phyloP scores from a whole-genome alignment of 768 basidiomycete genomes.

The Boletus barrowsii region DNA sequence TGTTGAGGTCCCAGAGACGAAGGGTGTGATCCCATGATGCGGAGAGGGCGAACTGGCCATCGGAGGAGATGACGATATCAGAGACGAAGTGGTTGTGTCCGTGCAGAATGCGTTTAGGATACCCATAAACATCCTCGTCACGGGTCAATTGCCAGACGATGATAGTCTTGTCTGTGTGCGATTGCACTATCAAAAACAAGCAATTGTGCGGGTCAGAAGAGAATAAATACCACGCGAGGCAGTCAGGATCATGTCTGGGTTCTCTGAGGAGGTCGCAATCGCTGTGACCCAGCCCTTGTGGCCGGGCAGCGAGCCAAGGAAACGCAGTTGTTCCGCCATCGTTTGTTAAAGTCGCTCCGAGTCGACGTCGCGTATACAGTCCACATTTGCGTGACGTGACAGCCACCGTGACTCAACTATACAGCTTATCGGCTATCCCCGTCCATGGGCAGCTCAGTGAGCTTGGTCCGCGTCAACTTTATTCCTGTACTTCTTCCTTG shows the following conservation, averaged over 20 bases:
- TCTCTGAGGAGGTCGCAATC: constrained; percentile 97
- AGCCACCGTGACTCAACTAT: constrained; percentile 66
- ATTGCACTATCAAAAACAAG: constrained; percentile 21
- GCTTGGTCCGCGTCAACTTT: neutral
- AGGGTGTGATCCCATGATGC: constrained; percentile 99
- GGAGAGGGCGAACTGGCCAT: constrained; percentile 98
- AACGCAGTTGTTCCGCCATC: constrained; percentile 86
- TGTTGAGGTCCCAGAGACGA: constrained; percentile 99
- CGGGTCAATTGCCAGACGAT: constrained; percentile 99
- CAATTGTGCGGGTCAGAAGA: constrained; percentile 1
- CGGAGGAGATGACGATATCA: constrained; percentile 97
- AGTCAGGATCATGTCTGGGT: constrained; percentile 98
- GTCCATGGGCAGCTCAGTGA: neutral
- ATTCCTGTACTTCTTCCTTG: neutral
- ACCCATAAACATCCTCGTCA: constrained; percentile 87
- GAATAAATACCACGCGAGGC: constrained; percentile 83
- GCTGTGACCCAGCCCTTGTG: constrained; percentile 99
- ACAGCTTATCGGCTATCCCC: constrained; percentile 48
- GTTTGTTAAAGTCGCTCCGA: constrained; percentile 22
- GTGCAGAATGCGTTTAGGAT: constrained; percentile 94
- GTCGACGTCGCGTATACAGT: constrained; percentile 16
- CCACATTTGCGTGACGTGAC: constrained; percentile 38
- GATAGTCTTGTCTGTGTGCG: constrained; percentile 98
- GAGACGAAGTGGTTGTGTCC: constrained; percentile 99
- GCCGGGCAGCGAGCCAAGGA: constrained; percentile 87